Evolutionary conservation across 1,284 basidiomycete species (phyloP), one percentile per base, ranked within the genome.

Genomic region (Cryptococcus depauperatus): DNA sequence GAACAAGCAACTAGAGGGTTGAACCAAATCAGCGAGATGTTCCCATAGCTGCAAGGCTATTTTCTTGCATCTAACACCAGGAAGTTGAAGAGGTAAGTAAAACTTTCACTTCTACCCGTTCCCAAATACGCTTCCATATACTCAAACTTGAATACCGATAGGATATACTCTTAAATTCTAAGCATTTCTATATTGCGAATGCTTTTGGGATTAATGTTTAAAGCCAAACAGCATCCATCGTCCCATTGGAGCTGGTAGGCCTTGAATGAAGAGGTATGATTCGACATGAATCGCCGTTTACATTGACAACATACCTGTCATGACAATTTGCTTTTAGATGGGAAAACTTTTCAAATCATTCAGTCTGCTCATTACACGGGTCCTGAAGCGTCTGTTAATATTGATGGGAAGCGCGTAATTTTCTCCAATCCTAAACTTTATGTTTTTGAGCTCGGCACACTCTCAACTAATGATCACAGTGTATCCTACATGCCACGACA

Each of bases 271-370:
- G 59, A 10, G 60, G 60, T 29, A 47, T 54, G 30, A 57, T 55
- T 4, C 45, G 53, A 19, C 58, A 60, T 30, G 46, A 47, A n/a
- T 37, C 58, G 19, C 58, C 60, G 1, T 62, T 62, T 62, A 62
- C 47, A 46, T 55, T 11, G 60, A 56, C 23, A 60, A 60, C 41
- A 34, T 60, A 53, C 44, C 2, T 60, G 58, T 40, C 52, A 58
- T 38, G 54, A 47, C 37, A 35, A 37, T 3, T 34, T 59, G n/a
- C 21, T 44, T 11, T 34, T 42, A 10, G 28, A 41, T 21, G 48
- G 44, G 4, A 32, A 41, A 6, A 39, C 25, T n/a, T 41, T 50
- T 7, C 29, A 48, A 5, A 51, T 51, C 10, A 14, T 59, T 13
- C 37, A 48, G 22, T 52, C 48, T 6, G 43, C 55, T n/a, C 53